phyloP scores from a whole-genome alignment of 495 filamentous ascomycete genomes.

The Recurvomyces mirabilis region DNA sequence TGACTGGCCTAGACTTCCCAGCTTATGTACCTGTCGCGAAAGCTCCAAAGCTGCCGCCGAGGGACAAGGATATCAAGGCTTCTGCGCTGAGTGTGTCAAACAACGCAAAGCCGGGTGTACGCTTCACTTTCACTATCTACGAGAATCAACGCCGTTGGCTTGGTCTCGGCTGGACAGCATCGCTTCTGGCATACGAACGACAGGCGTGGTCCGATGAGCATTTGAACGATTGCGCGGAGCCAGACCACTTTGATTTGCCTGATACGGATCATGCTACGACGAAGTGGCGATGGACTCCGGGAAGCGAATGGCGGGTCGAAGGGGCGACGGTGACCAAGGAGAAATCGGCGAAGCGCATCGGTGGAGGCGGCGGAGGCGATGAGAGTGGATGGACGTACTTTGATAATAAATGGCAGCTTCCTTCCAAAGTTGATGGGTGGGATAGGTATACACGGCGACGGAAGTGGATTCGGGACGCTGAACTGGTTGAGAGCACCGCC shows the following conservation, averaged over 20 bases:
- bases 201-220: slow-evolving; percentile 93
- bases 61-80: neutral
- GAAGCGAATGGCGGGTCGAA: slow-evolving; percentile 79
- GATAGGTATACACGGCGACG: slow-evolving; percentile 83
- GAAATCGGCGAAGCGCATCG: slow-evolving; percentile 27
- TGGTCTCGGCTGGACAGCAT: slow-evolving; percentile 88
- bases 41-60: slow-evolving; percentile 11
- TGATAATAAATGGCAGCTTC: slow-evolving; percentile 98
- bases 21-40: slow-evolving; percentile 21
- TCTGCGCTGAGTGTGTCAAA: neutral
- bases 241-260: slow-evolving; percentile 75
- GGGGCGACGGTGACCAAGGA: slow-evolving; percentile 44
- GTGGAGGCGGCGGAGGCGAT: slow-evolving; percentile 36
- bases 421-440: slow-evolving; percentile 84
- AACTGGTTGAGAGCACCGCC: slow-evolving; percentile 63
- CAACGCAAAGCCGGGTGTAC: slow-evolving; percentile 46
- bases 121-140: slow-evolving; percentile 90
- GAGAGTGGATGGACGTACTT: slow-evolving; percentile 91
- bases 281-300: slow-evolving; percentile 79
- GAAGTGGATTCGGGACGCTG: slow-evolving; percentile 94
- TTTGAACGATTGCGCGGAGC: slow-evolving; percentile 63
- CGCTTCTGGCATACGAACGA: slow-evolving; percentile 77
- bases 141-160: slow-evolving; percentile 97
- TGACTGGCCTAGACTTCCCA: slow-evolving; percentile 68
- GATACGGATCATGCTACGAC: slow-evolving; percentile 72